These are phyloP conservation scores for Heterobasidion annosum DNA, from an alignment of 1,284 basidiomycete genomes.

Conservation along the genomic window DNA sequence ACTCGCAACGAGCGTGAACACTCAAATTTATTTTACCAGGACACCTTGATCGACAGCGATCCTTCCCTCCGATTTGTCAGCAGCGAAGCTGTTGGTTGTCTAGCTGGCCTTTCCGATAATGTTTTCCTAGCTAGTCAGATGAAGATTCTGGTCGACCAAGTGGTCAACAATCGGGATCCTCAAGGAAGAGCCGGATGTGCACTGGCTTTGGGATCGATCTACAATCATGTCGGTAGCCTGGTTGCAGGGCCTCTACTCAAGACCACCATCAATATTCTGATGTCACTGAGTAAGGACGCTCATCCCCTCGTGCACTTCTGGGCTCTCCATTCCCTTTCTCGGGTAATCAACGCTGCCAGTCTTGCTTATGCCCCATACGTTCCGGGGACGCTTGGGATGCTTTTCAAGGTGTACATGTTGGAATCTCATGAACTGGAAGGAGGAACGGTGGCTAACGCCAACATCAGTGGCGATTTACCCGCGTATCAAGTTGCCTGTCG, in stretches of 20 bases:
- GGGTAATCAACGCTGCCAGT: conserved; percentile 89
- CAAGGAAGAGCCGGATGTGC: conserved; percentile 92
- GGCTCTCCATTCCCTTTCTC: conserved; percentile 79
- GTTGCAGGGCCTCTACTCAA: conserved; percentile 92
- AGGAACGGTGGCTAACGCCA: conserved; percentile 76
- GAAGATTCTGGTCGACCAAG: conserved; percentile 89
- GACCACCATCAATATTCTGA: conserved; percentile 92
- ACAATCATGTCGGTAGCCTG: conserved; percentile 87
- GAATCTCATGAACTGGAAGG: conserved; percentile 95
- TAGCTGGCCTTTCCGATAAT: conserved; percentile 80
- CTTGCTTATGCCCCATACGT: conserved; percentile 89
- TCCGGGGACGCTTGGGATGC: conserved; percentile 81
- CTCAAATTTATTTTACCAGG: conserved; percentile 30
- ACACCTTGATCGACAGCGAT: conserved; percentile 79
- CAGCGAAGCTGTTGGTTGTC: conserved; percentile 87
- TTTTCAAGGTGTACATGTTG: conserved; percentile 85
- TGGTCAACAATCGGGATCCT: conserved; percentile 95
- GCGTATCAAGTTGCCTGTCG: conserved; percentile 89
- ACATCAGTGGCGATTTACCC: conserved; percentile 85
- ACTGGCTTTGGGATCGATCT: conserved; percentile 90
- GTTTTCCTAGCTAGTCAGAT: conserved; percentile 84
- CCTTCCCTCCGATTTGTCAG: conserved; percentile 68
- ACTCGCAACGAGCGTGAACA: background rate
- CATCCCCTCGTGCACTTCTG: conserved; percentile 96
- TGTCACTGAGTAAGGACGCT: conserved; percentile 93